Evolutionary conservation across 768 basidiomycete genomes (phyloP), one percentile per base, ranked within the genome.

Genomic region (Termitomyces sp.): DNA sequence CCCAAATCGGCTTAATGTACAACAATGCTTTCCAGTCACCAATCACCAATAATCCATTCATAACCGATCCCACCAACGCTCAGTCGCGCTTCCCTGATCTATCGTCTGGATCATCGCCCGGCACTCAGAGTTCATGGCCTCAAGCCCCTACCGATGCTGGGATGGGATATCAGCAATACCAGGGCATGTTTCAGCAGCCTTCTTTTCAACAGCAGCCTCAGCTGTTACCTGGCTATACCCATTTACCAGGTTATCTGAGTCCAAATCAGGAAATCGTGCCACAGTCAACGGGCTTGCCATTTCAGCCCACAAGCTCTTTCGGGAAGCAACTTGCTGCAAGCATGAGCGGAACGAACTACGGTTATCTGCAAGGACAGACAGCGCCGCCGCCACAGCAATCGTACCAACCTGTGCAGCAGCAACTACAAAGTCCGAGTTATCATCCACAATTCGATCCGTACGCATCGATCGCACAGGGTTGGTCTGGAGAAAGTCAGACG

Each of bases 11-110:
- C 47, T 53, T 58, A 63, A 80, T 77, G 80, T 82, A 81, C 68
- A 68, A 72, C 62, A 72, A 73, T 59, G 73, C 72, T 20, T 82
- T 79, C 62, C 72, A 71, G 16, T 47, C 74, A n/a, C 71, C 70
- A 33, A 56, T 77, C 60, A 75, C 76, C 52, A 91, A 88, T 67
- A 91, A 91, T 64, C 89, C 89, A 0, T 91, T 91, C 72, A 73
- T 85, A 66, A 75, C 79, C 50, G 81, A 82, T 61, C 77, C 82
- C 1, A 62, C 75, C 33, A 74, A 76, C 50, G 71, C 81, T 35
- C 76, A 78, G 30, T 70, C 77, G 23, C 83, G 89, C 60, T 91
- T 79, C 65, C 90, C 90, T 38, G 86, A 87, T 68, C 76, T 92
- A 65, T 77, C 76, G 40, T 68, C 64, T 55, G 46, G 64, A 20